phyloP scores from a whole-genome alignment of 257 asterid genomes.

The Solanum chiquidenum region DNA sequence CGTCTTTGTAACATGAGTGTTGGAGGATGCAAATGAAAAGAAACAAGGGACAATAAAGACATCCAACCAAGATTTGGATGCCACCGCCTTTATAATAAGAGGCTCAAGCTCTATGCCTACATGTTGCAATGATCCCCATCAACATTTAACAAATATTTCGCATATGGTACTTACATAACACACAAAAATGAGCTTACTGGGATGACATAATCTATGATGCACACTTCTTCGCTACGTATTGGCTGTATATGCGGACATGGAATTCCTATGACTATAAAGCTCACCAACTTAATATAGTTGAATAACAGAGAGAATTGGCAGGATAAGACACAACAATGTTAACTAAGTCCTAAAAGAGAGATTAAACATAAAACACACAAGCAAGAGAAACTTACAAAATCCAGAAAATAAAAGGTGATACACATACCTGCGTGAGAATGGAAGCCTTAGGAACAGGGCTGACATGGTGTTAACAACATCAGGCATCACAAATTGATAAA shows the following conservation, averaged over 20 bases:
- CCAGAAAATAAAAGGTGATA: background rate
- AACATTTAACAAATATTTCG: background rate
- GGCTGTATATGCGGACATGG: too few species aligned
- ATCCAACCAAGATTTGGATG: background rate
- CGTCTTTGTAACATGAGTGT: background rate
- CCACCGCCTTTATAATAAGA: background rate
- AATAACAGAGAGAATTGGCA: background rate
- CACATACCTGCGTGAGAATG: conserved; percentile 77
- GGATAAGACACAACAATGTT: background rate
- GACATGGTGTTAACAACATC: conserved; percentile 82
- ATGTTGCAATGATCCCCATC: background rate
- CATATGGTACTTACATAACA: background rate
- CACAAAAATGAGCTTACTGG: background rate
- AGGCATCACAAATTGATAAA: conserved; percentile 78
- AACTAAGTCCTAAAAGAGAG: background rate
- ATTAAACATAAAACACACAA: background rate
- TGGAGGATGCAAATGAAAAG: background rate
- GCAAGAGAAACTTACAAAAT: background rate
- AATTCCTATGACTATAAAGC: background rate
- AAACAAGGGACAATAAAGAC: background rate
- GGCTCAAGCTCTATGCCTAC: background rate
- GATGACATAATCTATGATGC: background rate
- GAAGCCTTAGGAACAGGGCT: conserved; percentile 67
- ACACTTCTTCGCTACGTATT: background rate
- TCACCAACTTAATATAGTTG: background rate